Evolutionary conservation across 768 basidiomycete species (phyloP), one percentile per base, ranked within the genome.

Genomic region (Amanita phalloides): DNA sequence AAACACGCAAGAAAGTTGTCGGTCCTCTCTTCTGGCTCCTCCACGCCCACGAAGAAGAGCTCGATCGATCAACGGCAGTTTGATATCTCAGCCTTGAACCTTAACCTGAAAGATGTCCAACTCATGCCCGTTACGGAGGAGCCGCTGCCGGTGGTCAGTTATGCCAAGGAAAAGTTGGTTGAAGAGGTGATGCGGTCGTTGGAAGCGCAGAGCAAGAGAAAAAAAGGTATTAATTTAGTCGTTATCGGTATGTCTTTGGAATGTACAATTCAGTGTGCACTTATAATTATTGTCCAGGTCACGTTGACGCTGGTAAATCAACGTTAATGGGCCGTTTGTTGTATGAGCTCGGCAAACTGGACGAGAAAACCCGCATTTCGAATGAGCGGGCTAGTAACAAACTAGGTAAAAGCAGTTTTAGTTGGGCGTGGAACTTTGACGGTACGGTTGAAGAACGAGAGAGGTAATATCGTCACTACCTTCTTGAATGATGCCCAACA

Each of bases 251-350:
- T 57, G 71, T 48, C 3, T 36, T 13, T 6, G 9, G 23, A 11
- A 20, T 33, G 32, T 26, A 9, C 45, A 20, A 44, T 13, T 17
- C 4, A 3, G 14, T 11, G 5, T 26, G 20, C 6, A 41, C 23
- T 14, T 21, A 54, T 48, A 33, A 49, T 39, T 38, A 35, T 36
- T 55, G 23, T 32, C 3, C 58, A 97, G 95, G 96, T 36, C 96
- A 99, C 61, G 96, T 99, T 55, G 96, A 99, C 68, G 96, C 96
- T 14, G 96, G 96, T 23, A 99, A 99, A 66, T 96, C 93, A 4
- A 99, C 96, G 1, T 69, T 99, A 25, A 97, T 98, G 91, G 96
- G 96, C 1, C 75, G 95, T 51, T 61, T 99, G 53, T 61, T 98
- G 48, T 97, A 97, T 64, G 96, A 98, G 56, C 75, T 95, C 1